phyloP scores from a whole-genome alignment of 306 rosid genomes.

The Citrullus colocynthis region DNA sequence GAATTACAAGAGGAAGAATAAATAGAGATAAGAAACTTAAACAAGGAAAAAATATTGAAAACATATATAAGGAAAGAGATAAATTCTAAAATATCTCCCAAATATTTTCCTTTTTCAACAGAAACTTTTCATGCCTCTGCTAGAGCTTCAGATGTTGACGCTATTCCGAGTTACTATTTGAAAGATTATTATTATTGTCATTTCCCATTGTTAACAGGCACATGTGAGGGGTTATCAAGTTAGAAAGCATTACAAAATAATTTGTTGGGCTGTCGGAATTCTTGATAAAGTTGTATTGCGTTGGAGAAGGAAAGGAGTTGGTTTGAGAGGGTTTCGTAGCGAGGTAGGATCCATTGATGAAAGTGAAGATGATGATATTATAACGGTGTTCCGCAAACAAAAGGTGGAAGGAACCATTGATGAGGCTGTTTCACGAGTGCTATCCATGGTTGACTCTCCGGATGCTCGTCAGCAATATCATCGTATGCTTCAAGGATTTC shows the following conservation, averaged over 20 bases:
- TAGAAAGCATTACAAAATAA: slow-evolving; percentile 60
- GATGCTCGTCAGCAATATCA: slow-evolving; percentile 74
- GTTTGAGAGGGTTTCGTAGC: slow-evolving; percentile 50
- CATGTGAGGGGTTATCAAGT: slow-evolving; percentile 79
- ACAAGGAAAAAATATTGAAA: too few species aligned
- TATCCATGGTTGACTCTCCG: slow-evolving; percentile 61
- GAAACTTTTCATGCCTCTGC: background rate
- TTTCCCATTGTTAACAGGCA: slow-evolving; percentile 50
- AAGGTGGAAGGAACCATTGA: slow-evolving; percentile 59
- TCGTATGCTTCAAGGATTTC: slow-evolving; percentile 59
- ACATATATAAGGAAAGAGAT: too few species aligned
- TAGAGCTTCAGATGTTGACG: background rate
- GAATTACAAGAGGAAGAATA: too few species aligned
- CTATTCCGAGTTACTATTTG: background rate
- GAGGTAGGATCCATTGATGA: slow-evolving; percentile 33
- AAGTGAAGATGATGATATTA: slow-evolving; percentile 76
- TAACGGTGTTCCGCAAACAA: slow-evolving; percentile 65
- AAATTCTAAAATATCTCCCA: too few species aligned
- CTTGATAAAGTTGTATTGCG: slow-evolving; percentile 80
- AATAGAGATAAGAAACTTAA: too few species aligned
- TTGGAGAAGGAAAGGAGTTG: slow-evolving; percentile 77
- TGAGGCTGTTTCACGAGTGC: slow-evolving; percentile 59
- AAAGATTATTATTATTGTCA: background rate
- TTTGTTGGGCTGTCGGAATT: slow-evolving; percentile 89
- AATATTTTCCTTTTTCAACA: too few species aligned